phyloP scores from a whole-genome alignment of 2,329 filamentous ascomycete genomes.

The Monosporascus ibericus region DNA sequence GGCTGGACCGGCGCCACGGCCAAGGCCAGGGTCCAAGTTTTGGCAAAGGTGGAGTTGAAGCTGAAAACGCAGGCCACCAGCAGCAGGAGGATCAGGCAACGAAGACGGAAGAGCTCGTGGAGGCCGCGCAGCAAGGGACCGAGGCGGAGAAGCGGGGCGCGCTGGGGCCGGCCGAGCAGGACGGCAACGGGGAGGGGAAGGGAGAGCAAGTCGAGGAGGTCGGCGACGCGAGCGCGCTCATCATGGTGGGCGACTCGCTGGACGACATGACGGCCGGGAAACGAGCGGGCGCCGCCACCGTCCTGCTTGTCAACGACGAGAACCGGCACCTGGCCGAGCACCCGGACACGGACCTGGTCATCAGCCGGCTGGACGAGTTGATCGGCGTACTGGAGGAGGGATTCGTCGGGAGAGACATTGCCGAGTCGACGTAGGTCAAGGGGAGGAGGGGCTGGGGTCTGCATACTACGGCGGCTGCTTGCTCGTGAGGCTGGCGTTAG shows the following conservation, averaged over 20 bases:
- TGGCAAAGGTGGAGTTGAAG: neutral
- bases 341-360: slow-evolving; percentile 70
- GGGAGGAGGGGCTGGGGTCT: neutral
- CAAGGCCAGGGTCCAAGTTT: no score
- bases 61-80: neutral
- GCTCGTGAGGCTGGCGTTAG: no score
- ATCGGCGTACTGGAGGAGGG: slow-evolving; percentile 69
- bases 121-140: slow-evolving; percentile 8
- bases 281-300: slow-evolving; percentile 78
- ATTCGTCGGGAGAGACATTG: slow-evolving; percentile 49
- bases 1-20: neutral
- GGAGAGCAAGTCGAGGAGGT: slow-evolving; percentile 31
- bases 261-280: slow-evolving; percentile 91
- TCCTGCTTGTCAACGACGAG: slow-evolving; percentile 80
- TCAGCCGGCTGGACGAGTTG: slow-evolving; percentile 68
- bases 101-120: slow-evolving; percentile 14
- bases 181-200: slow-evolving; percentile 8
- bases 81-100: slow-evolving; percentile 1
- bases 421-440: neutral
- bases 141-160: slow-evolving; percentile 13
- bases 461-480: no score
- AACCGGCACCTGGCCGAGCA: slow-evolving; percentile 66
- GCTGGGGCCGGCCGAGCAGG: slow-evolving; percentile 7
- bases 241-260: slow-evolving; percentile 73
- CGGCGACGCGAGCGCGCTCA: slow-evolving; percentile 45